Conservation (phyloP, 1,284 basidiomycete species). For the Puccinia coronata region DNA sequence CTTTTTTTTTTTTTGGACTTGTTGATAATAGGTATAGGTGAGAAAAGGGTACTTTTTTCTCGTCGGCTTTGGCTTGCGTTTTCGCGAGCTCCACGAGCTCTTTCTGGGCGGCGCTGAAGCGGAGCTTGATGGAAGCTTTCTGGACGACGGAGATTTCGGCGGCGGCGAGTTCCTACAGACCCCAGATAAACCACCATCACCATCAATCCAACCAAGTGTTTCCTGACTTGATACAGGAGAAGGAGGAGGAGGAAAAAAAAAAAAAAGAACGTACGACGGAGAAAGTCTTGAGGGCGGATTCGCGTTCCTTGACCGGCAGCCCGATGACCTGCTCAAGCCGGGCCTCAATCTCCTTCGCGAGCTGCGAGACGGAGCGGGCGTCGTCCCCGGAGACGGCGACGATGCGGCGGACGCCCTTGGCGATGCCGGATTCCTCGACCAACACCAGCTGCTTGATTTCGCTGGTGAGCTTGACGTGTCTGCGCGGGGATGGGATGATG, state of each 20-base stretch:
- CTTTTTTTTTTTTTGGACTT: too few species aligned
- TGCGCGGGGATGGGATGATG: slow-evolving; percentile 56
- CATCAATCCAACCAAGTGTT: background rate
- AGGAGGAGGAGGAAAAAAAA: background rate
- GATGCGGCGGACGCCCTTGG: slow-evolving; percentile 93
- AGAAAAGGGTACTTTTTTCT: slow-evolving; percentile 34
- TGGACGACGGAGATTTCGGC: slow-evolving; percentile 82
- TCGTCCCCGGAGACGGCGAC: slow-evolving; percentile 93
- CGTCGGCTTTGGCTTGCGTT: slow-evolving; percentile 74
- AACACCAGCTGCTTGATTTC: slow-evolving; percentile 96
- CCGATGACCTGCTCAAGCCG: slow-evolving; percentile 70
- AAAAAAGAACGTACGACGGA: slow-evolving; percentile 58
- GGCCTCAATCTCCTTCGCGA: slow-evolving; percentile 69
- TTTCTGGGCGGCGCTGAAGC: slow-evolving; percentile 72
- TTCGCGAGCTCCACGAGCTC: slow-evolving; percentile 82
- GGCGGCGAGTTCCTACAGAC: slow-evolving; percentile 80
- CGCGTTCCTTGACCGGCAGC: slow-evolving; percentile 76
- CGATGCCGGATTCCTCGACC: slow-evolving; percentile 92
- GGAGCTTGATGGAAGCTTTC: slow-evolving; percentile 79
- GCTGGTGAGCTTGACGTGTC: slow-evolving; percentile 89
- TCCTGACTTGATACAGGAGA: background rate
- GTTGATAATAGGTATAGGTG: too few species aligned
- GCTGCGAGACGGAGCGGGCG: slow-evolving; percentile 75
- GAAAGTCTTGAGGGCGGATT: slow-evolving; percentile 78
- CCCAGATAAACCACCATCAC: background rate